A percentile compares a stretch with the other conserved stretches of the same genome.
phyloP scores from a whole-genome alignment of 441 rosid species.

The Macaranga tanarius region DNA sequence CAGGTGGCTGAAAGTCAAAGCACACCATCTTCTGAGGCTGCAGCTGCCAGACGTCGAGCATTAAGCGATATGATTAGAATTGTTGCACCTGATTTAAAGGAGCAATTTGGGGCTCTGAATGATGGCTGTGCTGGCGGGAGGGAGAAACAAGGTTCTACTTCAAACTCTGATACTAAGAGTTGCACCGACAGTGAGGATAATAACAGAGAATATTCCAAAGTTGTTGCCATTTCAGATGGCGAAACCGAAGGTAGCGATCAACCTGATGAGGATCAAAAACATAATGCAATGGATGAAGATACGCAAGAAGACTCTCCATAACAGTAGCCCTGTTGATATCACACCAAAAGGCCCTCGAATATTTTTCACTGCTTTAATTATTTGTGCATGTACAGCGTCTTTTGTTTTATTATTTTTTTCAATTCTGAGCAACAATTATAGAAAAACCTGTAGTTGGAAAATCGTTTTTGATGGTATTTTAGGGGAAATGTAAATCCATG shows the following conservation, averaged over 20 bases:
- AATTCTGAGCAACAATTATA: background rate
- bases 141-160: conserved; percentile 34
- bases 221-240: conserved; percentile 40
- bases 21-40: conserved; percentile 44
- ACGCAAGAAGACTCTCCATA: conserved; percentile 43
- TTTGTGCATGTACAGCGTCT: background rate
- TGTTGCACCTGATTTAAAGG: conserved; percentile 63
- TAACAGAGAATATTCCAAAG: conserved; percentile 26
- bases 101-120: conserved; percentile 38
- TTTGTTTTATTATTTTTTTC: too few species aligned
- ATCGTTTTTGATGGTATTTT: background rate
- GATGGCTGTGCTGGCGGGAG: conserved; percentile 31
- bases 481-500: background rate
- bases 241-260: conserved; percentile 48
- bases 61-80: conserved; percentile 63
- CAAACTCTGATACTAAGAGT: conserved; percentile 58
- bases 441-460: background rate
- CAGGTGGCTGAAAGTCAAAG: conserved; percentile 62
- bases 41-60: conserved; percentile 34
- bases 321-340: conserved; percentile 7
- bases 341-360: background rate
- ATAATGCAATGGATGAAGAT: conserved; percentile 52
- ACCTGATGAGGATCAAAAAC: conserved; percentile 35
- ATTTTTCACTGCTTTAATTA: too few species aligned
- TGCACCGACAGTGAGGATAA: conserved; percentile 49